Conservation (phyloP, 116 monocot species). For the Zostera marina region DNA sequence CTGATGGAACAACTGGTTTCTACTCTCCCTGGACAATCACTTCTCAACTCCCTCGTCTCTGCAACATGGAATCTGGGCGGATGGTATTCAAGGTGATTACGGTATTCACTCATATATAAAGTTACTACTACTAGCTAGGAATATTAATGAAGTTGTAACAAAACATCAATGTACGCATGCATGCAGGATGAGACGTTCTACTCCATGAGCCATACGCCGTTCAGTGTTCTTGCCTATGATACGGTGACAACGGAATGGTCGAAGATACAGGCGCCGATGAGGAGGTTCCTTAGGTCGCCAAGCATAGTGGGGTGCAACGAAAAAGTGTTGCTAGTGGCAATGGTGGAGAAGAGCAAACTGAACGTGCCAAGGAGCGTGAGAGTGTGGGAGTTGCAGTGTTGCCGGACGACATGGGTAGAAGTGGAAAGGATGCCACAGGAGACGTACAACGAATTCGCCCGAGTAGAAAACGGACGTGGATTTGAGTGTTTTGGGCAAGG, state of each 20-base stretch:
- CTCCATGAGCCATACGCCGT: slow-evolving; percentile 73
- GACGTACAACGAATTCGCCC: slow-evolving; percentile 34
- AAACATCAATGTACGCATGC: neutral
- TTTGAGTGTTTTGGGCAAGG: slow-evolving; percentile 65
- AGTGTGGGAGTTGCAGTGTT: slow-evolving; percentile 47
- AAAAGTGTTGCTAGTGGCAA: slow-evolving; percentile 37
- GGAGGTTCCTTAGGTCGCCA: slow-evolving; percentile 70
- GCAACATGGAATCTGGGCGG: slow-evolving; percentile 48
- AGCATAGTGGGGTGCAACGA: slow-evolving; percentile 35
- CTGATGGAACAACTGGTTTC: slow-evolving; percentile 33
- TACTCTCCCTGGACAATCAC: slow-evolving; percentile 46
- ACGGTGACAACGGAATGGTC: slow-evolving; percentile 30
- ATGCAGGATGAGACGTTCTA: slow-evolving; percentile 34
- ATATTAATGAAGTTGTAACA: neutral
- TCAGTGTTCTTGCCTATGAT: slow-evolving; percentile 51
- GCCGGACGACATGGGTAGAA: slow-evolving; percentile 48
- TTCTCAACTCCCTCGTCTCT: slow-evolving; percentile 50
- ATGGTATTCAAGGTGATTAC: slow-evolving; percentile 34
- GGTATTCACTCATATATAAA: too few species aligned
- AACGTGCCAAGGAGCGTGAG: slow-evolving; percentile 66
- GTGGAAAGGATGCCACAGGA: slow-evolving; percentile 64
- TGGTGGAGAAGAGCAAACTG: slow-evolving; percentile 85
- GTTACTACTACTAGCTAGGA: too few species aligned
- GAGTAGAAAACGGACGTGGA: slow-evolving; percentile 41
- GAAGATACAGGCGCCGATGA: slow-evolving; percentile 80